A percentile compares a stretch with the other conserved stretches of the same genome.
Evolutionary conservation across 2,329 filamentous ascomycete genomes (phyloP).

Genomic region (Scolecobasidium constrictum): DNA sequence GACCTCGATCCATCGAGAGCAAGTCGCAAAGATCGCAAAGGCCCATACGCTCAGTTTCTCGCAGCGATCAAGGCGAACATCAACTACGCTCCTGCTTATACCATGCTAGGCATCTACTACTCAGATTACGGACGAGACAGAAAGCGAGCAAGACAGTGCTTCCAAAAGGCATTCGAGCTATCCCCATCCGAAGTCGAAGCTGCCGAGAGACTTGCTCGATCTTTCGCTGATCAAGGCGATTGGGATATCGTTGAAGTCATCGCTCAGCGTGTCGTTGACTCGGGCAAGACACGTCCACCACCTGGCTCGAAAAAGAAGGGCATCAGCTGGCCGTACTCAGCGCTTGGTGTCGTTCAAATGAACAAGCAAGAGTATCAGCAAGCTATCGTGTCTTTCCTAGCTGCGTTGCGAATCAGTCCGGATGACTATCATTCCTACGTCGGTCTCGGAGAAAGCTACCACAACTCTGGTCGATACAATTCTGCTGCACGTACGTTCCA

Average conservation of each 20-base stretch:
- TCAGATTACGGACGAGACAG: conserved; percentile 83
- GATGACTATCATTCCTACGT: conserved; percentile 93
- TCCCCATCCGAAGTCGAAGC: conserved; percentile 78
- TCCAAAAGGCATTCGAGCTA: conserved; percentile 91
- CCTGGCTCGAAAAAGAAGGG: conserved; percentile 90
- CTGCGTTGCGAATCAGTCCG: conserved; percentile 72
- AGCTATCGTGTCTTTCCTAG: conserved; percentile 85
- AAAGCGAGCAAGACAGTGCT: conserved; percentile 78
- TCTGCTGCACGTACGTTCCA: conserved; percentile 88
- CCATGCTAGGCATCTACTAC: conserved; percentile 81
- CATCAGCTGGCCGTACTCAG: conserved; percentile 91
- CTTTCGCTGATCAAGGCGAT: conserved; percentile 81
- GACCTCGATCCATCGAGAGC: conserved; percentile 63
- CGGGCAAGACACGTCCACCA: conserved; percentile 81
- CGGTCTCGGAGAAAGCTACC: conserved; percentile 92
- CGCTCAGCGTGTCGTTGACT: conserved; percentile 81
- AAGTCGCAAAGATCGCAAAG: conserved; percentile 67
- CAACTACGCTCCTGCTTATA: conserved; percentile 84
- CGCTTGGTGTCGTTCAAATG: conserved; percentile 84
- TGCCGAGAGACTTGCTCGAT: conserved; percentile 73
- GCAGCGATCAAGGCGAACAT: conserved; percentile 76
- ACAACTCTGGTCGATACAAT: conserved; percentile 84
- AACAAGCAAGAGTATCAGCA: conserved; percentile 86
- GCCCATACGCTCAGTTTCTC: conserved; percentile 76
- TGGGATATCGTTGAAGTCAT: conserved; percentile 96